These are phyloP conservation scores for Calocybe gangraenosa DNA, from an alignment of 768 basidiomycete genomes.

Conservation along the genomic window DNA sequence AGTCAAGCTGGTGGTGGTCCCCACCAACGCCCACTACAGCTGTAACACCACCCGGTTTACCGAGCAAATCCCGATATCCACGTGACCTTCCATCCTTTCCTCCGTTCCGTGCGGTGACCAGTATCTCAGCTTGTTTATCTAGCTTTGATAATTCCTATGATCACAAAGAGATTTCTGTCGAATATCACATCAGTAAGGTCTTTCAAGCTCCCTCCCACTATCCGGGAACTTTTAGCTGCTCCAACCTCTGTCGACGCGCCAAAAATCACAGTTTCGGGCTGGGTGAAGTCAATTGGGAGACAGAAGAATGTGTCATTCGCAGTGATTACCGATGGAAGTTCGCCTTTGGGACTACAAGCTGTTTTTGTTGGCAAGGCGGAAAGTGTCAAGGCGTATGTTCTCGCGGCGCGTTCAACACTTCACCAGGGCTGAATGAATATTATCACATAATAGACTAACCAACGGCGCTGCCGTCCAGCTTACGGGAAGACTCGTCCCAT, in stretches of 20 bases:
- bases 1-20: not conserved
- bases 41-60: not conserved
- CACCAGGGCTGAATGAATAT: not conserved
- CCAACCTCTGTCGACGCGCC: conserved; percentile 2
- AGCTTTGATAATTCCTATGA: too few relatives aligned
- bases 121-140: too few relatives aligned
- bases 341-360: conserved; percentile 66
- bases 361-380: conserved; percentile 51
- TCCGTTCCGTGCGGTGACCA: too few relatives aligned
- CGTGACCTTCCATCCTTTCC: conserved; percentile 5
- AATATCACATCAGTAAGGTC: conserved; percentile 4
- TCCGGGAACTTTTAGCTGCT: conserved; percentile 11
- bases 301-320: conserved; percentile 91
- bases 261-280: conserved; percentile 59
- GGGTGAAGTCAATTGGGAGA: conserved; percentile 80
- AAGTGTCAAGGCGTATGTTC: conserved; percentile 22
- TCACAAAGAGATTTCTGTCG: conserved; percentile 11
- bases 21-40: not conserved
- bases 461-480: conserved; percentile 20
- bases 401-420: conserved; percentile 3
- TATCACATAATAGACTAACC: conserved; percentile 15
- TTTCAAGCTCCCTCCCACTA: conserved; percentile 16
- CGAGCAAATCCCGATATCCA: conserved; percentile 3
- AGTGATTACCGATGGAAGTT: conserved; percentile 79
- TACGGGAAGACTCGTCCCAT: conserved; percentile 37